Evolutionary conservation across 176 grass and related monocot species (phyloP).

Genomic region (Oryza coarctata): DNA sequence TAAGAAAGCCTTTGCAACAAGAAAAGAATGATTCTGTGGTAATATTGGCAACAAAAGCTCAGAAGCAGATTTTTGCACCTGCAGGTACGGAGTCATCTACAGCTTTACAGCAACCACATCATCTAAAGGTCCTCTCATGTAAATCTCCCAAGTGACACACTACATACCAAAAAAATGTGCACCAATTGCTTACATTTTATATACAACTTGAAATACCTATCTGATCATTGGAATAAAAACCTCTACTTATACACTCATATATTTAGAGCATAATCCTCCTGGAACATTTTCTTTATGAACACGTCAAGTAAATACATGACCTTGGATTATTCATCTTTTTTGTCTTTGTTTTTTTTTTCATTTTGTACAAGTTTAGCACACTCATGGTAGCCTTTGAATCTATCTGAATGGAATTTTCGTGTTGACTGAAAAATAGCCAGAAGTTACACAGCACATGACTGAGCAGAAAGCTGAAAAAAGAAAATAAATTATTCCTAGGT

Average conservation of each 20-base stretch:
- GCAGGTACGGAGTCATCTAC: background rate
- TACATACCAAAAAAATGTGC: background rate
- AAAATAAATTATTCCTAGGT: background rate
- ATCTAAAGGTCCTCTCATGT: conserved; percentile 13
- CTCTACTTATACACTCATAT: background rate
- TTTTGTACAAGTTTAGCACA: conserved; percentile 17
- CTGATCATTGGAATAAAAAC: conserved; percentile 7
- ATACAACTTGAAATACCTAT: background rate
- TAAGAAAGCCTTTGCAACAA: background rate
- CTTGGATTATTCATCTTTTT: background rate
- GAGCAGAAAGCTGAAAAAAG: background rate
- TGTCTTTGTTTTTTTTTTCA: background rate
- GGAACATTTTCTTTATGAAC: background rate
- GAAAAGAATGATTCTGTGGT: conserved; percentile 24
- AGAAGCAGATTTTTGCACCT: conserved; percentile 14
- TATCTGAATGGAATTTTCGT: conserved; percentile 14
- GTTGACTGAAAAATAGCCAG: background rate
- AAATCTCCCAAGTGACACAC: conserved; percentile 30
- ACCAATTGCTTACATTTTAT: conserved; percentile 22
- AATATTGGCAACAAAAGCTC: background rate
- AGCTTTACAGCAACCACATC: background rate
- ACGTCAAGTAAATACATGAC: background rate
- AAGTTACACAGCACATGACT: background rate
- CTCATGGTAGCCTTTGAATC: background rate
- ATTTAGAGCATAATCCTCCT: background rate